These are phyloP conservation scores for Penicillium argentinense DNA, from an alignment of 495 filamentous ascomycete species.

Conservation along the genomic window DNA sequence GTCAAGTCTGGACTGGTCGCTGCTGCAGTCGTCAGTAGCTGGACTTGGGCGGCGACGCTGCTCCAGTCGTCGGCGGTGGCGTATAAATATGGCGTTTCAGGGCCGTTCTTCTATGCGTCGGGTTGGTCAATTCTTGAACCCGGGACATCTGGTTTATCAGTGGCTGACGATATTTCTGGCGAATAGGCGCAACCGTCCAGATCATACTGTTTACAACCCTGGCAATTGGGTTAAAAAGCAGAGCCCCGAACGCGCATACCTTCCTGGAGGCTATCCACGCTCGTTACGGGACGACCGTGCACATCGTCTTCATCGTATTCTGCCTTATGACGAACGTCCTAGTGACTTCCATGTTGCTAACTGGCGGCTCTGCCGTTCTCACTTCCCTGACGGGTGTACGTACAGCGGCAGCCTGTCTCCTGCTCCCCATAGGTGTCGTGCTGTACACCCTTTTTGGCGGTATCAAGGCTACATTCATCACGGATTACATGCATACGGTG, in stretches of 20 bases:
- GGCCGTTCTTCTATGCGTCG: conserved; percentile 85
- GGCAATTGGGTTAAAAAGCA: conserved; percentile 88
- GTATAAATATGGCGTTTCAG: conserved; percentile 89
- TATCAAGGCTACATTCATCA: conserved; percentile 74
- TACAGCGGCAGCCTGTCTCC: conserved; percentile 85
- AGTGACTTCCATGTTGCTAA: conserved; percentile 88
- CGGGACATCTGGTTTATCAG: neutral
- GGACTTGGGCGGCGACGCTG: conserved; percentile 73
- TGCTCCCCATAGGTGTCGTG: conserved; percentile 83
- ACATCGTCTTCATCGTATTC: conserved; percentile 76
- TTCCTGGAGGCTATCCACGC: conserved; percentile 74
- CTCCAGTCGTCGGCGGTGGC: conserved; percentile 81
- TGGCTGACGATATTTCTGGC: no score
- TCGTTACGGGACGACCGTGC: conserved; percentile 60
- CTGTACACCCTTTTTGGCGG: conserved; percentile 77
- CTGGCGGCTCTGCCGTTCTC: conserved; percentile 85
- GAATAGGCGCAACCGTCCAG: conserved; percentile 52
- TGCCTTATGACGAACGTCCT: conserved; percentile 82
- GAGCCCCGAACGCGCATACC: conserved; percentile 82
- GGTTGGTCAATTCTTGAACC: conserved; percentile 26
- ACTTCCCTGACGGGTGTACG: conserved; percentile 81
- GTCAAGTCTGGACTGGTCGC: conserved; percentile 95
- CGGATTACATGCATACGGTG: conserved; percentile 82
- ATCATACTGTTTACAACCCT: conserved; percentile 88
- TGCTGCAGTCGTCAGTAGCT: conserved; percentile 87